A percentile compares a stretch with the other conserved stretches of the same genome.
phyloP scores from a whole-genome alignment of 139 green algal species.

The Pycnococcus provasolii region DNA sequence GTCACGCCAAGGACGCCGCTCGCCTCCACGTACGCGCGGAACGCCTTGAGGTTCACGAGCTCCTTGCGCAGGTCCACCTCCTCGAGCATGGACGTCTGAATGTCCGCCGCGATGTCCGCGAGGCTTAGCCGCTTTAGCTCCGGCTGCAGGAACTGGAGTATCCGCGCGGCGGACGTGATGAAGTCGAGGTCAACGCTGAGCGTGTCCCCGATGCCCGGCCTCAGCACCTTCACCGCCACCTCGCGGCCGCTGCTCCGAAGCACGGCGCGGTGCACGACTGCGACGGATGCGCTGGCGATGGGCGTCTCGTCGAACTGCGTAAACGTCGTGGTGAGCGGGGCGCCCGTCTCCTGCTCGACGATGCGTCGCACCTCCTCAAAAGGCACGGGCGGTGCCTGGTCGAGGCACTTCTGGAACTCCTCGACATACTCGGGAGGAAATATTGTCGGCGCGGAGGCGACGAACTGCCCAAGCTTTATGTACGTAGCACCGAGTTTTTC shows the following conservation, averaged over 20 bases:
- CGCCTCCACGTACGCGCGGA: conserved; percentile 30
- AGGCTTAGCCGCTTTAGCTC: conserved; percentile 62
- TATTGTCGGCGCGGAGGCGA: conserved; percentile 80
- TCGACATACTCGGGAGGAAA: conserved; percentile 89
- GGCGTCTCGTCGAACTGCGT: conserved; percentile 62
- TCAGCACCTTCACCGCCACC: conserved; percentile 75
- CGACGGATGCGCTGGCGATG: conserved; percentile 79
- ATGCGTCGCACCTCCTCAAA: conserved; percentile 59
- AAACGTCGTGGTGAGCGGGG: conserved; percentile 67
- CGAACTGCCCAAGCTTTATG: conserved; percentile 87
- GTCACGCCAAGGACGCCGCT: too few relatives aligned
- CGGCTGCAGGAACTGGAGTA: conserved; percentile 76
- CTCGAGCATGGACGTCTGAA: conserved; percentile 69
- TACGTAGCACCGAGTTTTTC: conserved; percentile 87
- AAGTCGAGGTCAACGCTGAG: conserved; percentile 82
- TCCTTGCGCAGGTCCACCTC: conserved; percentile 89
- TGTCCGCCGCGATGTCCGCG: conserved; percentile 55
- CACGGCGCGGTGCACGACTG: conserved; percentile 75
- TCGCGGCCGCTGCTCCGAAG: conserved; percentile 42
- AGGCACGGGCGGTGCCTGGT: conserved; percentile 67
- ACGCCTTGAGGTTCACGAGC: conserved; percentile 51
- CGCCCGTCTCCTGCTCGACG: conserved; percentile 56
- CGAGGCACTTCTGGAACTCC: conserved; percentile 95
- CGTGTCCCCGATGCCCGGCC: conserved; percentile 83
- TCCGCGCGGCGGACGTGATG: conserved; percentile 49